Evolutionary conservation across 495 filamentous ascomycete genomes (phyloP), one percentile per base, ranked within the genome.

Genomic region (Aspergillus nidulans): DNA sequence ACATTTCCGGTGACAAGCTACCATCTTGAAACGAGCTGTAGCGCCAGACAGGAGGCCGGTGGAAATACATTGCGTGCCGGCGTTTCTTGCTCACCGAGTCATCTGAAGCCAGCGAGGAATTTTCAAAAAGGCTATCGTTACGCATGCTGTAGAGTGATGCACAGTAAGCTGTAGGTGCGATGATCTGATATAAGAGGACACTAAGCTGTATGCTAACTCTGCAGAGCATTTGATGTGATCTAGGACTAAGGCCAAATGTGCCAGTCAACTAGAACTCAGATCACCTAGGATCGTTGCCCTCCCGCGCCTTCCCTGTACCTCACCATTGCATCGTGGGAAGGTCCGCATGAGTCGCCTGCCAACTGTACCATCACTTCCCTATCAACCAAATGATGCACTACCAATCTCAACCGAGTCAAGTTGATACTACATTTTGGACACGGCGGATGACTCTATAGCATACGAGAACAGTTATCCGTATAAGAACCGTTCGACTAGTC

Each of bases 1-100:
- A 59, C 18, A 30, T 43, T n/a, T 51, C 32, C 15, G 45, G 24
- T 9, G 52, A 59, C 10, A 44, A 42, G 41, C 49, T 50, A 15
- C 47, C 52, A 32, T 56, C 19, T 41, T 42, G 55, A 34, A 24
- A 45, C 1, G 55, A 34, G 26, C 57, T 51, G 7, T 53, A 57
- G 16, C 39, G 50, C 64, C 67, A 67, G 9, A 71, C 64, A 10
- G 68, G 62, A 18, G 68, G 68, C 7, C 68, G 62, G 40, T 63
- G 57, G 43, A 66, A 63, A 49, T 71, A 71, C 15, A 66, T 57
- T 0, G 53, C 68, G 55, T 63, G 68, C 34, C 68, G 63, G 42
- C 66, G 66, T 45, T 44, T 63, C 28, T 34, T 58, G 18, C 45
- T 39, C 21, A 65, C 52, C n/a, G 60, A 63, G 41, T 65, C 65